These are phyloP conservation scores for Xylaria sp. DNA, from an alignment of 2,329 filamentous ascomycete genomes.

Conservation along the genomic window DNA sequence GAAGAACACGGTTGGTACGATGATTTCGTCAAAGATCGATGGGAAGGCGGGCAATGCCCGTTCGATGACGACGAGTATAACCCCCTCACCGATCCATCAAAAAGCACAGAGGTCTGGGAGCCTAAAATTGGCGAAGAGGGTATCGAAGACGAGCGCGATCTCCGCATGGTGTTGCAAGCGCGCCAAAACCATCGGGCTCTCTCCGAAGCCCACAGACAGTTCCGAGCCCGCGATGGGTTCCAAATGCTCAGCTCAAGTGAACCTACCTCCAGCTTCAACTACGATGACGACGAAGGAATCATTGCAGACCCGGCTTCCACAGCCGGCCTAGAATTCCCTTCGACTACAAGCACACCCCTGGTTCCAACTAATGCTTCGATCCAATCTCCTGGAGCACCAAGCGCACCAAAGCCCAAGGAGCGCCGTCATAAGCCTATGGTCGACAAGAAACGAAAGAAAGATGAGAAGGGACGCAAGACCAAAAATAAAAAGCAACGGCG, in stretches of 20 bases:
- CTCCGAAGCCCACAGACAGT: neutral
- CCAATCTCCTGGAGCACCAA: neutral
- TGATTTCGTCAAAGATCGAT: conserved; percentile 3
- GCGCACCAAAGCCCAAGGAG: neutral
- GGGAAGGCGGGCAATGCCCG: conserved; percentile 17
- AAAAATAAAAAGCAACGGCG: conserved; percentile 4
- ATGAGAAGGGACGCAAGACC: neutral
- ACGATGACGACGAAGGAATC: neutral
- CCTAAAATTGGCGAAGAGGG: conserved; percentile 32
- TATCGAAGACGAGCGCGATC: conserved; percentile 29
- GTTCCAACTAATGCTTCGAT: neutral
- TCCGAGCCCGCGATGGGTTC: neutral
- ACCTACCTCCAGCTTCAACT: neutral
- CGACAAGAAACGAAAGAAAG: conserved; percentile 2
- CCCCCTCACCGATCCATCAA: conserved; percentile 1
- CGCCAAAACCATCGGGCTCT: conserved; percentile 11
- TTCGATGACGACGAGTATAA: conserved; percentile 23
- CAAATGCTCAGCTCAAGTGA: neutral
- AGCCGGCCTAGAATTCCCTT: neutral
- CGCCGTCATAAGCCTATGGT: neutral
- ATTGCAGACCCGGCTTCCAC: neutral
- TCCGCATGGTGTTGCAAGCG: conserved; percentile 23
- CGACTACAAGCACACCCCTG: neutral
- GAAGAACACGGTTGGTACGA: conserved; percentile 19
- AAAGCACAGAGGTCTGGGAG: conserved; percentile 23